phyloP scores from a whole-genome alignment of 1,284 basidiomycete species.

The Schizophyllum commune region DNA sequence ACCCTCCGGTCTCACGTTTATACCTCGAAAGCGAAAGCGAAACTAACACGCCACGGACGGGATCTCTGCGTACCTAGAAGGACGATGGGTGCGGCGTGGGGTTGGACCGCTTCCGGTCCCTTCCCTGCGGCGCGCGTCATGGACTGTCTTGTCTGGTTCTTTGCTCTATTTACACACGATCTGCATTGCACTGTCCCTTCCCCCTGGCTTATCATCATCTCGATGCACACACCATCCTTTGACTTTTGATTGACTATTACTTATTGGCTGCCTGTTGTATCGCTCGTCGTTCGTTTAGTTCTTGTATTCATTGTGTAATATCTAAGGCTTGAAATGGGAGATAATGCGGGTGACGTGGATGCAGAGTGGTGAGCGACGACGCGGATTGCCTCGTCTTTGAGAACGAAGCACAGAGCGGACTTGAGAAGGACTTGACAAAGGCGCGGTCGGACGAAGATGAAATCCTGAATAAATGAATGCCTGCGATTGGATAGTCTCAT shows the following conservation, averaged over 20 bases:
- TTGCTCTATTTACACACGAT: background rate
- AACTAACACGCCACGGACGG: background rate
- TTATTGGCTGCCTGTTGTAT: background rate
- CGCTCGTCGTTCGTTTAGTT: background rate
- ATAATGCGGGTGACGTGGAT: too few relatives aligned
- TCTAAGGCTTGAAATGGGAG: background rate
- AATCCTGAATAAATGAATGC: background rate
- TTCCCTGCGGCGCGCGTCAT: too few relatives aligned
- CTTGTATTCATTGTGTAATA: background rate
- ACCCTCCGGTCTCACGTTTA: background rate
- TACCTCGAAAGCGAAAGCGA: background rate
- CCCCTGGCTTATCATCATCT: background rate
- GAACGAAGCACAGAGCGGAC: too few relatives aligned
- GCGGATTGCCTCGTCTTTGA: too few relatives aligned
- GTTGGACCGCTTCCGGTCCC: too few relatives aligned
- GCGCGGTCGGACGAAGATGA: background rate
- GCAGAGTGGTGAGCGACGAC: too few relatives aligned
- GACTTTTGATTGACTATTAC: background rate
- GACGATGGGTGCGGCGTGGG: background rate
- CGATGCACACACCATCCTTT: background rate
- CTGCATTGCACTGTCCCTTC: background rate
- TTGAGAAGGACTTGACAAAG: too few relatives aligned
- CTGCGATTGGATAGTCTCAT: background rate
- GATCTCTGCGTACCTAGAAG: background rate
- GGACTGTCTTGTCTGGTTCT: background rate